Base-by-base conservation (phyloP, 495 filamentous ascomycete species). In the Podospora sp. region DNA sequence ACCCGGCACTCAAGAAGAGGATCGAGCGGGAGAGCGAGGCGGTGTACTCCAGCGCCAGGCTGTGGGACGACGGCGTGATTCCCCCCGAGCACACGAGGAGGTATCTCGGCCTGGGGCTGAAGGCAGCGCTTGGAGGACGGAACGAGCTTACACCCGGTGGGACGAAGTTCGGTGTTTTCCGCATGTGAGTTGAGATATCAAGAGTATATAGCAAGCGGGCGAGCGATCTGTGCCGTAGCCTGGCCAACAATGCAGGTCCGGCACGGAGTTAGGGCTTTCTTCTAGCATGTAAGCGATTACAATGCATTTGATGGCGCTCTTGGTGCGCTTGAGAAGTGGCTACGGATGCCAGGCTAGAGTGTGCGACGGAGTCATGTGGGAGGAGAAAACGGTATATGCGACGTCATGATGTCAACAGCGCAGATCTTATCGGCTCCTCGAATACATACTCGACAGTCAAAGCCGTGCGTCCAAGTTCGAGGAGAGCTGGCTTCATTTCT, bases 51-150 rank as follows among this genome's bases (percentile, higher is more conserved):
- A 90, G 87, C 46, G 95, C 95, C 20, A 86, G 96, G 63, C 74
- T 99, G 67, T 99, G 95, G 95, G 85, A 99, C 75, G 95, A 99
- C 74, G 95, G 95, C 2, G 86, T 99, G 3, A 97, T 98, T 65
- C 91, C 91, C 0, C 95, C 95, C 0, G 86, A 88, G 60, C 92
- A 98, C 73, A 98, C 95, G 51, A 83, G 95, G 76, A 80, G 83
- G 46, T 91, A 96, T 65, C 79, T 99, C 16, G 95, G 93, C 0
- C 74, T 98, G 68, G 92, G 92, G 1, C 79, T 99, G 77, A 84
- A 85, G 69, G 92, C 91, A 72, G 92, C 93, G 21, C 75, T 93
- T 71, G 87, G 89, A 21, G 91, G 92, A 14, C 82, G 83, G 71
- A 86, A 86, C 69, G 82, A 83, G 52, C 80, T 87, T 65, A 71